Evolutionary conservation across 2,329 filamentous ascomycete genomes (phyloP), one percentile per base, ranked within the genome.

Genomic region (Lecanicillium sp.): DNA sequence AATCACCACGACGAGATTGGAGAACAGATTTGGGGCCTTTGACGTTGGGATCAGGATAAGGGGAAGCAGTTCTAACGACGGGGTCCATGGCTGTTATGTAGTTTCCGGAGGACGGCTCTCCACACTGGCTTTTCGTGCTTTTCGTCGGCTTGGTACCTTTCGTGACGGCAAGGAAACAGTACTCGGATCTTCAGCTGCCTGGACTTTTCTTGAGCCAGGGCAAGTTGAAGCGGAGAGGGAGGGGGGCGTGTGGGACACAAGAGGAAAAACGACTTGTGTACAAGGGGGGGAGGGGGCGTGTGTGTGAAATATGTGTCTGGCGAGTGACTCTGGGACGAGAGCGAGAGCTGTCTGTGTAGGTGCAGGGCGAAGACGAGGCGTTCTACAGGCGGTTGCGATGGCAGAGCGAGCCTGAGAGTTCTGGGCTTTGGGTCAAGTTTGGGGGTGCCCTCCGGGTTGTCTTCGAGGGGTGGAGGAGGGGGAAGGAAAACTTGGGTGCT

Each of bases 31-130:
- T 57, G 46, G 61, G 60, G 51, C 61, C 56, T 62, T 64, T 59
- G 50, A 62, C 50, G 47, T 52, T 52, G 40, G 57, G 54, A 53
- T 65, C 54, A 43, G 54, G 47, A 54, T 65, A 63, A 40, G 56
- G 60, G 56, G 59, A 64, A 47, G 47, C 44, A 17, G 51, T 53
- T 51, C 61, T 60, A 46, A 48, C 46, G 52, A 64, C 47, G 61
- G 64, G 63, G 51, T 63, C 59, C 55, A 62, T 62, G 57, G 55
- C 61, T 65, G 62, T 63, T 57, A 61, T 57, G 45, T 48, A 54
- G 41, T 44, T 38, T 39, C 29, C 32, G 36, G 28, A 36, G 11
- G 13, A 39, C 32, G 36, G 36, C 29, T 29, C 40, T 39, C 40
- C 40, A 42, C 40, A 42, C 12, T 35, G 40, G 32, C 36, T 33